These are phyloP conservation scores for Candida labiduridarum DNA, from an alignment of 1,139 yeast species.

Conservation along the genomic window DNA sequence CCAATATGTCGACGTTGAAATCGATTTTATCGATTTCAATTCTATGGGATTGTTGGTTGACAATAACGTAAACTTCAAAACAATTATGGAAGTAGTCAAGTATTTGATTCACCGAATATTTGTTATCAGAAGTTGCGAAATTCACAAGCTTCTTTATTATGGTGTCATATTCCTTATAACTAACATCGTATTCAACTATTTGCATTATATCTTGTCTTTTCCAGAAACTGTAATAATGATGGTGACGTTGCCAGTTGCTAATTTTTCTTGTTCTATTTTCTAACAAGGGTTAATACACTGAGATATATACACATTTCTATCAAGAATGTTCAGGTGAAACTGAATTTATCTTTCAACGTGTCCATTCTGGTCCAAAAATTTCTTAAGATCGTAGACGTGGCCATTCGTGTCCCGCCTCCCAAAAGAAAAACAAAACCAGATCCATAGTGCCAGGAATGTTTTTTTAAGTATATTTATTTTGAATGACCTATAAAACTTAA, in stretches of 20 bases:
- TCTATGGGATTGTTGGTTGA: constrained; percentile 12
- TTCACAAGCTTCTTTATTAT: constrained; percentile 1
- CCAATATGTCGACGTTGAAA: constrained; percentile 3
- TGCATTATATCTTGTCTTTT: not conserved
- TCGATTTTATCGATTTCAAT: not conserved
- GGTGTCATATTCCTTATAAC: constrained; percentile 10
- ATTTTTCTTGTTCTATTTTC: not conserved
- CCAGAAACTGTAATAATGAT: not conserved
- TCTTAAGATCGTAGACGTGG: too few species aligned
- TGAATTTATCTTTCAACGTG: not conserved
- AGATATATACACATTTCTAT: too few species aligned
- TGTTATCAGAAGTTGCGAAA: not conserved
- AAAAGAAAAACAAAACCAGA: too few species aligned
- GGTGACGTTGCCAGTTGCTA: not conserved
- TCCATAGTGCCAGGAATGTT: too few species aligned
- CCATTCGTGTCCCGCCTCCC: too few species aligned
- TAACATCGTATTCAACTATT: constrained; percentile 8
- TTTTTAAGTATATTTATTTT: not conserved
- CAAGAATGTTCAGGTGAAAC: not conserved
- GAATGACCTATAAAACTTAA: not conserved
- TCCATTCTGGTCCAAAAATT: too few species aligned
- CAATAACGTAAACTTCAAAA: constrained; percentile 8
- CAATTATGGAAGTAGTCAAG: constrained; percentile 10
- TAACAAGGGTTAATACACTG: not conserved
- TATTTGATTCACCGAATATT: not conserved